These are phyloP conservation scores for Hymenoscyphus linearis DNA, from an alignment of 2,329 filamentous ascomycete genomes.

Conservation along the genomic window DNA sequence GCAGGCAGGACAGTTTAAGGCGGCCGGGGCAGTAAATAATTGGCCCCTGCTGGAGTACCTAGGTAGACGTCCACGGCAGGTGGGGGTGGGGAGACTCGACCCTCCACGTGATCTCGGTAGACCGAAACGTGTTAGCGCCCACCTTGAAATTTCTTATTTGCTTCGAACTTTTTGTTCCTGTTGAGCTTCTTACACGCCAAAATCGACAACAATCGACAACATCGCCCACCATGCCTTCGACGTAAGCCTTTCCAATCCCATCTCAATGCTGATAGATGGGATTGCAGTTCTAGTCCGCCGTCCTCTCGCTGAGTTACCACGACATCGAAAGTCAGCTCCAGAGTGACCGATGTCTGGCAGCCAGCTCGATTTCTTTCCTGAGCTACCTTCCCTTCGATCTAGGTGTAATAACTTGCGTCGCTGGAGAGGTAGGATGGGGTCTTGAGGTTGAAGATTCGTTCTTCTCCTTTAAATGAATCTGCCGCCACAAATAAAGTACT, in stretches of 20 bases:
- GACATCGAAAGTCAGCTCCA: constrained; percentile 26
- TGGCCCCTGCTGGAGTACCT: too few species aligned
- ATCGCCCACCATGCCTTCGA: constrained; percentile 47
- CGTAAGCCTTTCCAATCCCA: constrained; percentile 2
- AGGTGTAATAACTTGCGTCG: constrained; percentile 45
- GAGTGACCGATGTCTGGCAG: constrained; percentile 43
- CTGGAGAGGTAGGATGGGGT: constrained; percentile 62
- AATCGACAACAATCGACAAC: constrained; percentile 32
- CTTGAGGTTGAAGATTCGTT: constrained; percentile 67
- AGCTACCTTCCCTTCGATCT: constrained; percentile 51
- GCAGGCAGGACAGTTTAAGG: background rate
- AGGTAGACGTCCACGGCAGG: too few species aligned
- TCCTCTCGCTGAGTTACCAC: constrained; percentile 66
- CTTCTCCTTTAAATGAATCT: constrained; percentile 77
- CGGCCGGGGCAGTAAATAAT: background rate
- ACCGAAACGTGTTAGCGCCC: background rate
- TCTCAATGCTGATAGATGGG: constrained; percentile 24
- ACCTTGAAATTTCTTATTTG: background rate
- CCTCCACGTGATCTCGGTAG: background rate
- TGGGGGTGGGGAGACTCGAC: too few species aligned
- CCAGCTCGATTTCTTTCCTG: constrained; percentile 75
- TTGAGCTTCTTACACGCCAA: constrained; percentile 16
- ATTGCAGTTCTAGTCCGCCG: constrained; percentile 60
- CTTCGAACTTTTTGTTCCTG: constrained; percentile 7
- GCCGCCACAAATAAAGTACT: constrained; percentile 41